phyloP scores from a whole-genome alignment of 306 rosid genomes.

The Quercus suber region DNA sequence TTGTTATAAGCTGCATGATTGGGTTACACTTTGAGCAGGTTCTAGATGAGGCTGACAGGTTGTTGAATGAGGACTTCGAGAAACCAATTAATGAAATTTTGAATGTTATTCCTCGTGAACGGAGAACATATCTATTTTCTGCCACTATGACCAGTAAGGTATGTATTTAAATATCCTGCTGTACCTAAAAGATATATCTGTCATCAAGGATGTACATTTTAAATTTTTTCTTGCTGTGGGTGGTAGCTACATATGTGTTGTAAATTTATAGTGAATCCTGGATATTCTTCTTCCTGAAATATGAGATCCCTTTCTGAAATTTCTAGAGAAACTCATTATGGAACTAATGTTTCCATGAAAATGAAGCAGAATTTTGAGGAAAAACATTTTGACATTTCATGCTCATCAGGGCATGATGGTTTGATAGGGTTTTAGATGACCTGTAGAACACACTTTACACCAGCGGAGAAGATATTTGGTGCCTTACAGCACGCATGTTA shows the following conservation, averaged over 20 bases:
- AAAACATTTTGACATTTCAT: neutral
- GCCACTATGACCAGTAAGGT: slow-evolving; percentile 99
- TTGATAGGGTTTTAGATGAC: neutral
- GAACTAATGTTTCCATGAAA: neutral
- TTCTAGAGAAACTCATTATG: no score
- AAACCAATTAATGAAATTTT: slow-evolving; percentile 79
- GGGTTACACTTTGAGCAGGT: slow-evolving; percentile 54
- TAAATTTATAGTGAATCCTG: no score
- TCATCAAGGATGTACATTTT: neutral
- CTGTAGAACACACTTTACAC: no score
- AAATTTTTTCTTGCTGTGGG: no score
- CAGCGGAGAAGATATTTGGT: no score
- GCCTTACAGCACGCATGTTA: no score
- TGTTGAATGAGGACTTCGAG: slow-evolving; percentile 84
- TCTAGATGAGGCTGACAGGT: slow-evolving; percentile 90
- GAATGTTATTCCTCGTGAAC: slow-evolving; percentile 60
- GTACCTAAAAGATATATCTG: neutral
- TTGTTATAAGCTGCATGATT: slow-evolving; percentile 11
- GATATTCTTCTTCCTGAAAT: no score
- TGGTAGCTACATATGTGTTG: no score
- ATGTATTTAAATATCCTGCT: neutral
- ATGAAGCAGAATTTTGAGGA: neutral
- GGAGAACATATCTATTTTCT: slow-evolving; percentile 89
- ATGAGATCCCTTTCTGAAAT: neutral
- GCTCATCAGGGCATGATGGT: neutral